Evolutionary conservation across 768 basidiomycete genomes (phyloP), one percentile per base, ranked within the genome.

Genomic region (Coprinellus micaceus): DNA sequence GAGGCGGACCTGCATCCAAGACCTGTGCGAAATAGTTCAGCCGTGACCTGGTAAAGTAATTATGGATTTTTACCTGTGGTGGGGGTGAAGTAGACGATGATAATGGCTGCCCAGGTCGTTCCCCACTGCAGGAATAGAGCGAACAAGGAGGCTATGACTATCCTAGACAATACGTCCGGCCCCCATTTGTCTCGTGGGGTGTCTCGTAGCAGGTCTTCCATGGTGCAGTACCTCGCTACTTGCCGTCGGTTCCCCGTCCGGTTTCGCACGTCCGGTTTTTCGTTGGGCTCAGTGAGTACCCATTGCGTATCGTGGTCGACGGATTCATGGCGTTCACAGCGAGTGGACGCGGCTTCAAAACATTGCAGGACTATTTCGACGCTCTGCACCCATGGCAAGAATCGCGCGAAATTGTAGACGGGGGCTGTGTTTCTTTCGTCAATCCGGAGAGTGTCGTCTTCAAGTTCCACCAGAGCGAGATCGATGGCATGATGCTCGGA

Each of bases 1-100:
- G 64, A 59, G 0, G 63, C 69, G 12, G 70, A 71, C 4, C 70
- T 66, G 55, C 73, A 73, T 13, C 68, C 71, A 22, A 74, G 58
- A 19, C 72, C 71, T 71, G 24, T 33, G 6, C 33, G 13, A 33
- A 13, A 13, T 13, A n/a, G 9, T 19, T 17, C 28, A 22, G 12
- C 12, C 22, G 13, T 1, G 28, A n/a, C 22, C 9, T 1, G 28
- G 21, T 30, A 4, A 29, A 11, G 30, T 30, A 17, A 36, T n/a
- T 13, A 4, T 13, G 10, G 29, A 21, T 30, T 36, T 62, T 46
- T 45, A 65, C 67, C 66, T 24, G 44, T 58, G 3, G 67, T 67
- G 30, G 63, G 66, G 19, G 63, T 66, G 39, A 48, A 60, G 45
- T 58, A 66, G 19, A 58, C 56, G 12, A 63, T 61, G 25, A 69